phyloP scores from a whole-genome alignment of 768 basidiomycete species.

The Nidularia pulvinata region DNA sequence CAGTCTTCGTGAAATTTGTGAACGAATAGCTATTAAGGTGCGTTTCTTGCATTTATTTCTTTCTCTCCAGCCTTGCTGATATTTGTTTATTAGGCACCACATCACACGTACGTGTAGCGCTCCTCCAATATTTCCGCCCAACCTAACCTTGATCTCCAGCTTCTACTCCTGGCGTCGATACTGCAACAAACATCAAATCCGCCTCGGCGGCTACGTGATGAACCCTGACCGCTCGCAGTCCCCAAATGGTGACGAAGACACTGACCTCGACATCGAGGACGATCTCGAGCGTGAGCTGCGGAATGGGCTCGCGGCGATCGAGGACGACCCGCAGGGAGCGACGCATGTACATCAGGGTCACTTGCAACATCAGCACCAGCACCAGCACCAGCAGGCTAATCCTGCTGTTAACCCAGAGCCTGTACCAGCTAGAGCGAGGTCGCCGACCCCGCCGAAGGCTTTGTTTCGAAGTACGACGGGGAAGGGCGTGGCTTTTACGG shows the following conservation, averaged over 20 bases:
- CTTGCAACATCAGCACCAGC: not conserved
- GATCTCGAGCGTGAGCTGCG: slow-evolving; percentile 1
- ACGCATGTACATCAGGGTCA: no score
- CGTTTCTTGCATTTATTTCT: slow-evolving; percentile 1
- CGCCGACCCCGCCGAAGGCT: slow-evolving; percentile 80
- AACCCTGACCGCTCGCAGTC: slow-evolving; percentile 51
- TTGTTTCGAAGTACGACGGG: slow-evolving; percentile 85
- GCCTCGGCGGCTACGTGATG: slow-evolving; percentile 86
- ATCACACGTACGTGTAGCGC: slow-evolving; percentile 68
- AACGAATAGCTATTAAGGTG: slow-evolving; percentile 83
- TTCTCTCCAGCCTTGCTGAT: not conserved
- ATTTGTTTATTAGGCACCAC: slow-evolving; percentile 60
- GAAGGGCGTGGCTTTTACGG: slow-evolving; percentile 88
- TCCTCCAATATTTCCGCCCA: not conserved
- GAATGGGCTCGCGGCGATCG: not conserved
- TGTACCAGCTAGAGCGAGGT: slow-evolving; percentile 44
- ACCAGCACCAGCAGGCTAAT: not conserved
- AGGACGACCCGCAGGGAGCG: not conserved
- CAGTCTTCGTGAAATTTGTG: slow-evolving; percentile 83
- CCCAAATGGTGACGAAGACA: slow-evolving; percentile 39
- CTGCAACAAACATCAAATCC: slow-evolving; percentile 92
- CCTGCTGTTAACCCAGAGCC: not conserved
- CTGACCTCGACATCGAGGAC: slow-evolving; percentile 34
- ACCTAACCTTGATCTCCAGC: slow-evolving; percentile 27
- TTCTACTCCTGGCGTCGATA: slow-evolving; percentile 93